Conservation (phyloP, 2,329 filamentous ascomycete genomes). For the Fusarium hainanense region DNA sequence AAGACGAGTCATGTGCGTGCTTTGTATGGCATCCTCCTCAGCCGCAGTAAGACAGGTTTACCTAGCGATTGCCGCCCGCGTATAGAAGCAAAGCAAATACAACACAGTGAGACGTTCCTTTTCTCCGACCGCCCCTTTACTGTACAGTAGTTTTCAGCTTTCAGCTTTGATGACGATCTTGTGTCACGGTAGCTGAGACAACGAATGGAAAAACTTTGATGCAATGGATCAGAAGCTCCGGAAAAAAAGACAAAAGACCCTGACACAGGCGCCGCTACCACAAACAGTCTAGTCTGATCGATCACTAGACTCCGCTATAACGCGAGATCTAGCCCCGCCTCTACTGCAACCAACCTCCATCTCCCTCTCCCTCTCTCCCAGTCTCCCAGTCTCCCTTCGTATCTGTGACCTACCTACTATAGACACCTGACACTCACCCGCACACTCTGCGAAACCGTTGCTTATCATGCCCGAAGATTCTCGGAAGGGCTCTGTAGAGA, state of each 20-base stretch:
- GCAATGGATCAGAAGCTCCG: not conserved
- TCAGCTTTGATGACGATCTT: not conserved
- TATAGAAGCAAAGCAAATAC: not conserved
- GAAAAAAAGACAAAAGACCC: not conserved
- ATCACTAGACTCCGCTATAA: constrained; percentile 10
- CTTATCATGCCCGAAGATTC: constrained; percentile 25
- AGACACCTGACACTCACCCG: not conserved
- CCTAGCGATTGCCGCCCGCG: not conserved
- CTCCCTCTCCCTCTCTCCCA: not conserved
- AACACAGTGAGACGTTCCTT: not conserved
- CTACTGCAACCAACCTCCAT: not conserved
- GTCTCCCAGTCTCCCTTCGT: not conserved
- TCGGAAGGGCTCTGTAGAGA: constrained; percentile 6
- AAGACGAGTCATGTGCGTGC: not conserved
- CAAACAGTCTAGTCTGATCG: not conserved
- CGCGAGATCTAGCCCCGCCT: constrained; percentile 2
- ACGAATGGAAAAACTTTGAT: constrained; percentile 17
- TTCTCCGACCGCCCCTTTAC: not conserved
- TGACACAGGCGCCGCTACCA: not conserved
- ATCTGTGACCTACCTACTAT: not conserved
- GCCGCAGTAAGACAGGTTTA: not conserved
- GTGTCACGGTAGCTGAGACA: constrained; percentile 10
- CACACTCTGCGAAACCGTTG: not conserved
- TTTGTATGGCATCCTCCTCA: not conserved
- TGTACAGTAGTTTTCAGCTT: not conserved